phyloP scores from a whole-genome alignment of 2,329 filamentous ascomycete genomes.

The Cladosporium sp. region DNA sequence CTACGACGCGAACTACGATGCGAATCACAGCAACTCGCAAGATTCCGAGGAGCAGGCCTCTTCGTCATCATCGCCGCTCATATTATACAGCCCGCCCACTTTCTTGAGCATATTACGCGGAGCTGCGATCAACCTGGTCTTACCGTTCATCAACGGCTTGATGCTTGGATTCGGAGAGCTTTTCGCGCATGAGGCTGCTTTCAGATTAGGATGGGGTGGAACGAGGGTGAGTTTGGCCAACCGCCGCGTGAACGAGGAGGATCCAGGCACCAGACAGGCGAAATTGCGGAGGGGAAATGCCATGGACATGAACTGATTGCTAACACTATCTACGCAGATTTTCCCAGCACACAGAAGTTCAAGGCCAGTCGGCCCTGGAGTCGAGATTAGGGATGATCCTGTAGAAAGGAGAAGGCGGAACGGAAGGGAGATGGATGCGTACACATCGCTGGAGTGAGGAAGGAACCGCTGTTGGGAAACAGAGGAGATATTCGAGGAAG shows the following conservation, averaged over 20 bases:
- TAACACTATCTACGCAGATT: slow-evolving; percentile 36
- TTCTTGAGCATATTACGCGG: slow-evolving; percentile 79
- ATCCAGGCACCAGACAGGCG: background rate
- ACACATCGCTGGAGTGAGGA: slow-evolving; percentile 60
- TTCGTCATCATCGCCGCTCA: slow-evolving; percentile 60
- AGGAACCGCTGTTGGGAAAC: background rate
- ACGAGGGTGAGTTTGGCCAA: slow-evolving; percentile 63
- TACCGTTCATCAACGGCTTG: slow-evolving; percentile 95
- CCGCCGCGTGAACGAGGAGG: background rate
- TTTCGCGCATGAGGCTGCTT: slow-evolving; percentile 93
- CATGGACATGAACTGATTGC: background rate
- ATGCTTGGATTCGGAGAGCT: slow-evolving; percentile 98
- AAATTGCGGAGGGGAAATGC: background rate
- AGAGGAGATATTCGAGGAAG: background rate
- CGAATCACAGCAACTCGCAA: slow-evolving; percentile 33
- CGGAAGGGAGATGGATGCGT: slow-evolving; percentile 54
- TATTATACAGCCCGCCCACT: slow-evolving; percentile 85
- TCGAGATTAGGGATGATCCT: slow-evolving; percentile 69
- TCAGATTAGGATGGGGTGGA: slow-evolving; percentile 83
- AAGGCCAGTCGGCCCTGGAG: slow-evolving; percentile 69
- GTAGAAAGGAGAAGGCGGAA: slow-evolving; percentile 48
- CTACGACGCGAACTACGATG: slow-evolving; percentile 72
- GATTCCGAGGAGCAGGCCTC: slow-evolving; percentile 57
- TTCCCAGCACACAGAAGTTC: slow-evolving; percentile 55
- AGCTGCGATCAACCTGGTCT: slow-evolving; percentile 87